Evolutionary conservation across 345 rosid species (phyloP).

Genomic region (Rhizophora apiculata): DNA sequence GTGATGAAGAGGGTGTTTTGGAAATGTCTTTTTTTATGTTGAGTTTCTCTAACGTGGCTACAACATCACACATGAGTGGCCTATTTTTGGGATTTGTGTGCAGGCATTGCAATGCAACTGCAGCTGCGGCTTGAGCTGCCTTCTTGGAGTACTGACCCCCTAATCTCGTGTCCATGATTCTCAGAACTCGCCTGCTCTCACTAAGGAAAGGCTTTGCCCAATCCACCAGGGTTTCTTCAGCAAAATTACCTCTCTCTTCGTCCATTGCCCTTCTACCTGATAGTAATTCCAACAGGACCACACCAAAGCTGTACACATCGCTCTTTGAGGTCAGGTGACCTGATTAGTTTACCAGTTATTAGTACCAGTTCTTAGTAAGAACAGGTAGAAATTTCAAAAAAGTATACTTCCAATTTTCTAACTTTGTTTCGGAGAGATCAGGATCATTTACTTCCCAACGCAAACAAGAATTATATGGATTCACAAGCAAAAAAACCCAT

Average conservation of each 20-base stretch:
- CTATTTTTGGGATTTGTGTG: constrained; percentile 53
- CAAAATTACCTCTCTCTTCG: constrained; percentile 38
- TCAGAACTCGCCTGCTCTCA: constrained; percentile 53
- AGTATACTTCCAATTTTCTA: not conserved
- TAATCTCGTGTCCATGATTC: constrained; percentile 84
- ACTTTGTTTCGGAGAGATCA: not conserved
- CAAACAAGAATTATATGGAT: no score
- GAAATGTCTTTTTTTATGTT: constrained; percentile 22
- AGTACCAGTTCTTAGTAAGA: constrained; percentile 3
- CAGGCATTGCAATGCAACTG: constrained; percentile 71
- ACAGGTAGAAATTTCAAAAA: not conserved
- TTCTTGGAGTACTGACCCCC: constrained; percentile 85
- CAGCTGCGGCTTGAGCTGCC: constrained; percentile 68
- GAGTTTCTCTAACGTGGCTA: constrained; percentile 47
- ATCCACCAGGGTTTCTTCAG: constrained; percentile 67
- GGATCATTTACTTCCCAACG: not conserved
- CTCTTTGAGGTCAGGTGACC: constrained; percentile 92
- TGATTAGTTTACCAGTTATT: constrained; percentile 24
- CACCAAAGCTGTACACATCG: constrained; percentile 88
- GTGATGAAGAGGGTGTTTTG: constrained; percentile 21
- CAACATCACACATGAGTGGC: constrained; percentile 58
- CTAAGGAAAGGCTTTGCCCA: constrained; percentile 79
- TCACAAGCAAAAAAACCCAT: no score
- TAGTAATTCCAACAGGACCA: constrained; percentile 68
- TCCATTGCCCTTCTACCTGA: constrained; percentile 69